These are phyloP conservation scores for Astrothelium subdiscretum DNA, from an alignment of 495 filamentous ascomycete genomes.

Conservation along the genomic window DNA sequence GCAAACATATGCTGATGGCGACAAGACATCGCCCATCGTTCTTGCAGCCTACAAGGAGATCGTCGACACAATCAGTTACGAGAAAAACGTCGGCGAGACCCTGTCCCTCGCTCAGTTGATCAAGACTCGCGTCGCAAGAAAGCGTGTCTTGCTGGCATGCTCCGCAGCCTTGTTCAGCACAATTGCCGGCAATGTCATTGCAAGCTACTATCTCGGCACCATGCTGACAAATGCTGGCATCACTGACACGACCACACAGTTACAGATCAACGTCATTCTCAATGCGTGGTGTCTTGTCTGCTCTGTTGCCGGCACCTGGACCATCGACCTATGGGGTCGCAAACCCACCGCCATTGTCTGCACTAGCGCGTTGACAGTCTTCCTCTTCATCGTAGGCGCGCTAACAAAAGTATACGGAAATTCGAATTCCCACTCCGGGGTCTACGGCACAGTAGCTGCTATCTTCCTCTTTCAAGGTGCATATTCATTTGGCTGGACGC, in stretches of 20 bases:
- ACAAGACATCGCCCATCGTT: constrained; percentile 30
- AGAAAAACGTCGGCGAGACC: constrained; percentile 17
- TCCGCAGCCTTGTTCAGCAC: constrained; percentile 33
- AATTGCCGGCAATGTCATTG: constrained; percentile 41
- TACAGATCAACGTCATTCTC: constrained; percentile 38
- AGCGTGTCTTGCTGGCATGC: constrained; percentile 20
- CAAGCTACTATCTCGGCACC: constrained; percentile 37
- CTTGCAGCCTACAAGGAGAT: constrained; percentile 25
- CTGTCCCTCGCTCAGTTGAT: neutral
- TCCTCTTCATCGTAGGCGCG: constrained; percentile 40
- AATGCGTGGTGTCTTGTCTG: constrained; percentile 34
- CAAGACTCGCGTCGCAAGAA: constrained; percentile 25
- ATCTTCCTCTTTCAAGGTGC: constrained; percentile 42
- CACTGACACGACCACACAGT: constrained; percentile 29
- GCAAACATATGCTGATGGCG: constrained; percentile 37
- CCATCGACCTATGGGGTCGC: constrained; percentile 31
- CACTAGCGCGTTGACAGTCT: constrained; percentile 27
- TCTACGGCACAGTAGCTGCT: constrained; percentile 31
- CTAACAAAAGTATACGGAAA: constrained; percentile 39
- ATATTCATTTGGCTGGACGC: constrained; percentile 49
- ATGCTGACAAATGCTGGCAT: constrained; percentile 39
- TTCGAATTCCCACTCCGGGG: constrained; percentile 22
- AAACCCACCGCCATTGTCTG: constrained; percentile 35
- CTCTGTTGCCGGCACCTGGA: constrained; percentile 28
- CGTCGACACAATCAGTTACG: constrained; percentile 21